Percentiles rank a stretch among this genome's conserved stretches.
Conservation (phyloP, 805 yeast species). For the Metschnikowia peoriensis region DNA sequence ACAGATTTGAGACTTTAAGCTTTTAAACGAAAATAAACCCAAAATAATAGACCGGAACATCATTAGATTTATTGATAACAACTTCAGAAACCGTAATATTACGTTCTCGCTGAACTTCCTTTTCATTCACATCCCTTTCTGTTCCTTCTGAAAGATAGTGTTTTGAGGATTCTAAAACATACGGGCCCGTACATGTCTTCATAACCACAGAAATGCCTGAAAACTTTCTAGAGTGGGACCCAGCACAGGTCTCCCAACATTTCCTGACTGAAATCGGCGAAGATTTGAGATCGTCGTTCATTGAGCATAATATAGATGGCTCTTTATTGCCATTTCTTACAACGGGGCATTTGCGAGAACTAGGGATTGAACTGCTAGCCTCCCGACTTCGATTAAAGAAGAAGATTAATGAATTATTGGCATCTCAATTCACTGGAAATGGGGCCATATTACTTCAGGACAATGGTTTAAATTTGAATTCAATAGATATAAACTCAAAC, state of each 20-base stretch:
- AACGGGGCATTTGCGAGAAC: conserved; percentile 67
- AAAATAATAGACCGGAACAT: too few relatives aligned
- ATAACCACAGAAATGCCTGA: conserved; percentile 20
- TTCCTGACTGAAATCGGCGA: conserved; percentile 25
- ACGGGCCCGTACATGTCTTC: background rate
- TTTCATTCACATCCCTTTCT: too few relatives aligned
- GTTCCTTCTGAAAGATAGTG: background rate
- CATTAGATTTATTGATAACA: too few relatives aligned
- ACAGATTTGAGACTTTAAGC: background rate
- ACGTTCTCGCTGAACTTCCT: too few relatives aligned
- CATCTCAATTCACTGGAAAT: conserved; percentile 26
- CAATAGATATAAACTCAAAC: conserved; percentile 36
- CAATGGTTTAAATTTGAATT: conserved; percentile 26
- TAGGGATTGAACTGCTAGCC: conserved; percentile 57
- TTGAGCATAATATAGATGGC: conserved; percentile 67
- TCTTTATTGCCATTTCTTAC: conserved; percentile 66
- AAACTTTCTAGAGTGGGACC: conserved; percentile 43
- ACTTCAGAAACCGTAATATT: too few relatives aligned
- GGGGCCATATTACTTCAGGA: conserved; percentile 17
- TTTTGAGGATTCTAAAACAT: background rate
- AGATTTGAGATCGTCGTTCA: conserved; percentile 36
- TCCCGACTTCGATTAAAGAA: conserved; percentile 60
- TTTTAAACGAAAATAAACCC: background rate
- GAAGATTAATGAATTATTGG: conserved; percentile 53
- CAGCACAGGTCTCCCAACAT: conserved; percentile 43